Base-by-base conservation (phyloP, 2,329 filamentous ascomycete species). In the Venturia effusa region DNA sequence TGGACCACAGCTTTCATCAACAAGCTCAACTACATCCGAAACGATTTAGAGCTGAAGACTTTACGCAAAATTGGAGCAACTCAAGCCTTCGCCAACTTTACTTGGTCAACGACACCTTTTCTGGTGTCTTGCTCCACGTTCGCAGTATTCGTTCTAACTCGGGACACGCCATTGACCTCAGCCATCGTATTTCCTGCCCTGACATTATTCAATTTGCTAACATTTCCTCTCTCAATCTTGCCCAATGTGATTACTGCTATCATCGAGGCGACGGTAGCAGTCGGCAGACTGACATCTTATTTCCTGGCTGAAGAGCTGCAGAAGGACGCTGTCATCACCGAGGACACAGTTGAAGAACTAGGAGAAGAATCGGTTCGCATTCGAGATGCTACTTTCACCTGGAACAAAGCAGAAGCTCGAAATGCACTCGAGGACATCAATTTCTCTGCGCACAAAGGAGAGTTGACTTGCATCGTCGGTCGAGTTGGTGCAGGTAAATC, bases 241-340 rank as follows among this genome's bases (percentile, higher is more conserved):
- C 94, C 94, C 8, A 97, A 99, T 92, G 92, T 99, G 43, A 97
- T 99, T 69, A 96, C 92, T 0, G 88, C 93, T 7, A 90, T 99
- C 67, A 92, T 99, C 39, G 94, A 99, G 75, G 92, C 94, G 13
- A 90, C 86, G n/a, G 94, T 99, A 64, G 94, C 94, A 30, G 90
- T 95, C 27, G 85, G 84, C 34, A 89, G 94, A 71, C 80, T 99
- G 68, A 94, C 92, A 0, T 83, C 86, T 43, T 99, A 91, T 75
- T 85, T 99, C 66, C 84, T 80, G 0, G 90, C 94, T 0, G 93
- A 97, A 70, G 94, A 99, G 74, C 80, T 99, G 39, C 94, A 99
- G 74, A 76, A 83, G 0, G 88, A 97, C 75, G 93, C 94, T 10
- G 87, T 99, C 22, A 78, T 82, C 17, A 75, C 84, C 57, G 84